phyloP scores from a whole-genome alignment of 345 rosid genomes.

The Hypericum perforatum region DNA sequence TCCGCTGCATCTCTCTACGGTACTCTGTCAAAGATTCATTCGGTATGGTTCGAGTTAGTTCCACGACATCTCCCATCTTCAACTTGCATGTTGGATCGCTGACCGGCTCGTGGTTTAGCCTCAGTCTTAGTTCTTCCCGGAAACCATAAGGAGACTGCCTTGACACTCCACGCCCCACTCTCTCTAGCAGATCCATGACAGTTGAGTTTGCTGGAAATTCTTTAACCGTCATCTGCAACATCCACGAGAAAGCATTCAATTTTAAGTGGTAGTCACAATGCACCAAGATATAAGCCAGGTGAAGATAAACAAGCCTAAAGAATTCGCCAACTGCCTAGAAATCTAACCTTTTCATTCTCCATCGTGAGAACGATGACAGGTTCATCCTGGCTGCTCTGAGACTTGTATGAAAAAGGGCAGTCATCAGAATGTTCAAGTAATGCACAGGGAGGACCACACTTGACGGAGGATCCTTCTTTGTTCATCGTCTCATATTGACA shows the following conservation, averaged over 20 bases:
- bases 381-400: slow-evolving; percentile 49
- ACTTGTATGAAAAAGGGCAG: slow-evolving; percentile 68
- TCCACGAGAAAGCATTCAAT: slow-evolving; percentile 5
- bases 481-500: slow-evolving; percentile 94
- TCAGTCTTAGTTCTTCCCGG: slow-evolving; percentile 82
- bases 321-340: too few relatives aligned
- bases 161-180: slow-evolving; percentile 56
- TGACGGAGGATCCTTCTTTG: slow-evolving; percentile 41
- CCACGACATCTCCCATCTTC: slow-evolving; percentile 96
- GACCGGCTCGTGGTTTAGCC: slow-evolving; percentile 62
- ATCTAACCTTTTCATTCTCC: slow-evolving; percentile 75
- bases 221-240: slow-evolving; percentile 89
- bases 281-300: too few relatives aligned
- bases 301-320: too few relatives aligned
- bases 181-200: slow-evolving; percentile 60
- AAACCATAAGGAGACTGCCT: slow-evolving; percentile 61
- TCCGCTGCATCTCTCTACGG: slow-evolving; percentile 89
- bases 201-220: slow-evolving; percentile 70
- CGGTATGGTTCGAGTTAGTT: slow-evolving; percentile 78
- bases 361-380: slow-evolving; percentile 73
- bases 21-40: slow-evolving; percentile 73
- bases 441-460: slow-evolving; percentile 51
- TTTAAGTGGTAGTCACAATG: background rate
- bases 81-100: slow-evolving; percentile 53
- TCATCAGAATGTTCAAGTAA: slow-evolving; percentile 69